Evolutionary conservation across 2,329 filamentous ascomycete species (phyloP).

Genomic region (Venturia aucupariae): DNA sequence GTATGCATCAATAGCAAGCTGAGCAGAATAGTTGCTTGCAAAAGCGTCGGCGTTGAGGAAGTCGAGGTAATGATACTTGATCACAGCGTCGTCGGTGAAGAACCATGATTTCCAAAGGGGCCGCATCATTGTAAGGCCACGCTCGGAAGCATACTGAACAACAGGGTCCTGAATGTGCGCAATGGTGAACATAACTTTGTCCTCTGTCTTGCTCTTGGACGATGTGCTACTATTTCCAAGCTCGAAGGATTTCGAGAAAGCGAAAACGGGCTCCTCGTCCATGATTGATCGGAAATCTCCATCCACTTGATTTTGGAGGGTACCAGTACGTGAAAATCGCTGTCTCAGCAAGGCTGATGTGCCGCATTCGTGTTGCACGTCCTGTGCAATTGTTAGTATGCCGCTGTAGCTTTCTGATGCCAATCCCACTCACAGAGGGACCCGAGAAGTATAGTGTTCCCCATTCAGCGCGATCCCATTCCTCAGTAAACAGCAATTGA

Average conservation of each 20-base stretch:
- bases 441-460: slow-evolving; percentile 69
- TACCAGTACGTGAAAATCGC: slow-evolving; percentile 59
- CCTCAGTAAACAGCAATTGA: slow-evolving; percentile 67
- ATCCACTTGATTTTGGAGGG: slow-evolving; percentile 58
- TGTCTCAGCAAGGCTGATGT: slow-evolving; percentile 57
- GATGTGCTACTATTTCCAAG: slow-evolving; percentile 15
- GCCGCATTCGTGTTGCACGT: slow-evolving; percentile 61
- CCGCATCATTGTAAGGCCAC: slow-evolving; percentile 67
- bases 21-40: slow-evolving; percentile 63
- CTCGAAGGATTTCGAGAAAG: slow-evolving; percentile 45
- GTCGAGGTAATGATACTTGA: slow-evolving; percentile 69
- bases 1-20: slow-evolving; percentile 62
- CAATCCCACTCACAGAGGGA: background rate
- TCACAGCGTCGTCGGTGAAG: slow-evolving; percentile 48
- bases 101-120: slow-evolving; percentile 77
- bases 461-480: slow-evolving; percentile 70
- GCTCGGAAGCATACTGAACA: slow-evolving; percentile 66
- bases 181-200: slow-evolving; percentile 62
- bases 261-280: slow-evolving; percentile 74
- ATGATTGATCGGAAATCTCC: slow-evolving; percentile 58
- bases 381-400: slow-evolving; percentile 22
- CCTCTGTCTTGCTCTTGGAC: slow-evolving; percentile 18
- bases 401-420: background rate
- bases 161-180: slow-evolving; percentile 70
- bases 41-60: slow-evolving; percentile 54